Conservation (phyloP, 495 filamentous ascomycete species). For the Corynascus novoguineensis region DNA sequence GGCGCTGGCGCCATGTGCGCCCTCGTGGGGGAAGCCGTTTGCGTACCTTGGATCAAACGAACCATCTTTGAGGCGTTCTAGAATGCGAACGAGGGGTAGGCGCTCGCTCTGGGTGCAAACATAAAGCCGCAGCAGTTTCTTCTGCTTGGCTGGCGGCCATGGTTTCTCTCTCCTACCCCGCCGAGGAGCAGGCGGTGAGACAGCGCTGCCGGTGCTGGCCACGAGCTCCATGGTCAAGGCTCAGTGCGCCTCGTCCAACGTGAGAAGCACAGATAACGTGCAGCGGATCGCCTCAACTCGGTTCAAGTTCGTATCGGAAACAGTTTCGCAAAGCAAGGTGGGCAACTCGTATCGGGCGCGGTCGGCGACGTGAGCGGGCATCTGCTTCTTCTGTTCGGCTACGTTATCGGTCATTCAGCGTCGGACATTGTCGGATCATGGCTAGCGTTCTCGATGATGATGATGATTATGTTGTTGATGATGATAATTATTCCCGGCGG, state of each 20-base stretch:
- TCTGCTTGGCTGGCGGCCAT: slow-evolving; percentile 31
- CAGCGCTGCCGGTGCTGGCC: slow-evolving; percentile 14
- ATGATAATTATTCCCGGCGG: background rate
- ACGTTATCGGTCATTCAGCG: slow-evolving; percentile 11
- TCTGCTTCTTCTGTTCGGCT: slow-evolving; percentile 1
- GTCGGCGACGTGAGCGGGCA: background rate
- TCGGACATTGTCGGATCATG: background rate
- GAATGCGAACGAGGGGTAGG: slow-evolving; percentile 30
- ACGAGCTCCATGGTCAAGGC: slow-evolving; percentile 17
- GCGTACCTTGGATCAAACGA: slow-evolving; percentile 32
- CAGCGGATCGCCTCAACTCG: background rate
- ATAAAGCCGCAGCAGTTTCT: slow-evolving; percentile 31
- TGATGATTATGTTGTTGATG: background rate
- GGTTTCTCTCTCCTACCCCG: slow-evolving; percentile 32
- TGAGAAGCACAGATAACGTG: background rate
- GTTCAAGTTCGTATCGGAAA: background rate
- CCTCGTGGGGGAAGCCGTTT: background rate
- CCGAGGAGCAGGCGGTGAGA: slow-evolving; percentile 24
- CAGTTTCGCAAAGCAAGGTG: background rate
- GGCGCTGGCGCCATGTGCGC: background rate
- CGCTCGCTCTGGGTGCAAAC: slow-evolving; percentile 34
- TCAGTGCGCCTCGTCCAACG: background rate
- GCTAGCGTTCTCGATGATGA: no score
- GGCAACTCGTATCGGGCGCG: background rate
- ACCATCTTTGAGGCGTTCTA: slow-evolving; percentile 31